Conservation (phyloP, 2,329 filamentous ascomycete genomes). For the Diaporthe batatas region DNA sequence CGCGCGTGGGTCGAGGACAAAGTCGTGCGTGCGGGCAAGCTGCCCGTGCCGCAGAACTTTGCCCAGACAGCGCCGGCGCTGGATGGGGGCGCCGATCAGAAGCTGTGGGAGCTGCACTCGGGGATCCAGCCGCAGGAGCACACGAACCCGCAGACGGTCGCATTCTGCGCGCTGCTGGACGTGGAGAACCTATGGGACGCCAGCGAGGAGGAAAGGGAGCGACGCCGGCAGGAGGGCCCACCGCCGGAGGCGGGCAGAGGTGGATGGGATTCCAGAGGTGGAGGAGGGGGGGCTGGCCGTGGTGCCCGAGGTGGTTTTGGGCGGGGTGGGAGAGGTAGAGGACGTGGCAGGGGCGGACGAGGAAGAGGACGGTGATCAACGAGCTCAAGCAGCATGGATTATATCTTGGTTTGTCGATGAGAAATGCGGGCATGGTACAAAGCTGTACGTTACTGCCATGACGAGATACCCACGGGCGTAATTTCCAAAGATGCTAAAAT, state of each 20-base stretch:
- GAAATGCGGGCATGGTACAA: slow-evolving; percentile 32
- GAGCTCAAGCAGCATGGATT: slow-evolving; percentile 43
- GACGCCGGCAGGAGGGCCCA: slow-evolving; percentile 71
- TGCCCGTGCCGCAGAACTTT: slow-evolving; percentile 85
- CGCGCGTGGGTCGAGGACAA: slow-evolving; percentile 86
- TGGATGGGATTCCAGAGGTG: slow-evolving; percentile 43
- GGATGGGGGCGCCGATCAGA: slow-evolving; percentile 58
- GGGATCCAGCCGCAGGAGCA: slow-evolving; percentile 81
- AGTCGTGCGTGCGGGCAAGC: slow-evolving; percentile 71
- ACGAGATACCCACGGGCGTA: slow-evolving; percentile 20
- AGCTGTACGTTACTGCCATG: slow-evolving; percentile 39
- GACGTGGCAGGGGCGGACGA: slow-evolving; percentile 55
- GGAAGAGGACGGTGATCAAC: slow-evolving; percentile 54
- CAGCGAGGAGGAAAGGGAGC: slow-evolving; percentile 76
- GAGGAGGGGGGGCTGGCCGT: slow-evolving; percentile 52
- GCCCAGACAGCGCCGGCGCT: slow-evolving; percentile 80
- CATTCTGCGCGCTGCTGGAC: slow-evolving; percentile 83
- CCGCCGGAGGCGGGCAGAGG: slow-evolving; percentile 54
- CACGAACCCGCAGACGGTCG: slow-evolving; percentile 86
- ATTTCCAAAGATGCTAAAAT: neutral
- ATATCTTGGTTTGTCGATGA: neutral
- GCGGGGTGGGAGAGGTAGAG: slow-evolving; percentile 53
- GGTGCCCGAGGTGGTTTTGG: slow-evolving; percentile 51
- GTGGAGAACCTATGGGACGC: slow-evolving; percentile 83
- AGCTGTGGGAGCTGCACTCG: slow-evolving; percentile 51